These are phyloP conservation scores for Fraxinus ornus DNA, from an alignment of 305 asterid genomes.

Conservation along the genomic window DNA sequence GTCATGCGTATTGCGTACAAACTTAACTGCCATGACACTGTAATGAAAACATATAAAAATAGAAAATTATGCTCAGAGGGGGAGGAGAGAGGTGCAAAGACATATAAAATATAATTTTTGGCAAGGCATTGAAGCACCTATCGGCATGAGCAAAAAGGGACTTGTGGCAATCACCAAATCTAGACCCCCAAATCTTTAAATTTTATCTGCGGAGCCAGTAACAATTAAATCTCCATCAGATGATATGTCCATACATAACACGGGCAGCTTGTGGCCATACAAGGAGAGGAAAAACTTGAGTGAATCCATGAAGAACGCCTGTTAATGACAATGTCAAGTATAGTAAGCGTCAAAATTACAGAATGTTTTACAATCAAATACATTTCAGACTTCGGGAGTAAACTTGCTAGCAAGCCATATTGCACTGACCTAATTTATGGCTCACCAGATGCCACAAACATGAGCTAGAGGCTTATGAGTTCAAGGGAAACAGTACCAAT, in stretches of 20 bases:
- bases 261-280: slow-evolving; percentile 87
- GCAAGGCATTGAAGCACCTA: slow-evolving; percentile 44
- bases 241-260: slow-evolving; percentile 90
- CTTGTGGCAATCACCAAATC: slow-evolving; percentile 86
- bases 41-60: slow-evolving; percentile 24
- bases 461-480: neutral
- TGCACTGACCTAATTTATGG: slow-evolving; percentile 17
- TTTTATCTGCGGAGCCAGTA: slow-evolving; percentile 90
- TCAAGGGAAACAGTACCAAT: neutral
- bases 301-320: slow-evolving; percentile 88
- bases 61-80: neutral
- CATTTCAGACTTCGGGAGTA: slow-evolving; percentile 2
- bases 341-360: slow-evolving; percentile 16
- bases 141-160: slow-evolving; percentile 90
- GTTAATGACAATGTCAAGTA: slow-evolving; percentile 19
- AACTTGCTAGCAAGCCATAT: neutral
- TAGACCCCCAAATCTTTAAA: slow-evolving; percentile 90
- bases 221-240: slow-evolving; percentile 87
- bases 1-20: slow-evolving; percentile 77
- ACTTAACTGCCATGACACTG: slow-evolving; percentile 91
- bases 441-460: slow-evolving; percentile 9
- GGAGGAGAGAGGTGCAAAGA: neutral
- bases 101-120: neutral
- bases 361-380: neutral
- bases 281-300: slow-evolving; percentile 70